Percentiles rank a stretch among this genome's conserved stretches.
phyloP scores from a whole-genome alignment of 306 rosid species.

The Aeschynomene evenia region DNA sequence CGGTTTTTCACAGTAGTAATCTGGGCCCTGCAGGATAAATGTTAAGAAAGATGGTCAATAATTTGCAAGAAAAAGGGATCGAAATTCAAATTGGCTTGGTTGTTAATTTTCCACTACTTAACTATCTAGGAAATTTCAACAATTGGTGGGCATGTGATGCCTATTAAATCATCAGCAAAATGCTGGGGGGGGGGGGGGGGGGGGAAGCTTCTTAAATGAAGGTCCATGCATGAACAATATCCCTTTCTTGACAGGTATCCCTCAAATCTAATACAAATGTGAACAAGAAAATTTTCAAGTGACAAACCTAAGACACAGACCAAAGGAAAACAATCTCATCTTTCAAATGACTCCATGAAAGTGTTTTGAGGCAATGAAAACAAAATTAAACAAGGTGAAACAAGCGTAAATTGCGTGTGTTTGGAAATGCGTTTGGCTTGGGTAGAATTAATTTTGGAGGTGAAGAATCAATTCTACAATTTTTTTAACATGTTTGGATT shows the following conservation, averaged over 20 bases:
- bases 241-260: conserved; percentile 24
- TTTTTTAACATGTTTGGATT: too few species aligned
- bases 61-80: neutral
- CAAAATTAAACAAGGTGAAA: conserved; percentile 5
- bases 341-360: conserved; percentile 21
- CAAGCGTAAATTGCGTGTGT: too few species aligned
- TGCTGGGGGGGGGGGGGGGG: neutral
- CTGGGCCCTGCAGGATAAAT: conserved; percentile 36
- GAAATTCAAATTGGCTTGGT: conserved; percentile 12
- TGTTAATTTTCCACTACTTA: conserved; percentile 1
- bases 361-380: conserved; percentile 1
- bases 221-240: neutral
- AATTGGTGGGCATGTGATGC: neutral
- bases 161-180: neutral
- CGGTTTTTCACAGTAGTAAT: conserved; percentile 37
- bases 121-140: neutral
- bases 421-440: too few species aligned
- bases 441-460: too few species aligned
- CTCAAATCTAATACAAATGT: conserved; percentile 7
- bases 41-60: conserved; percentile 5
- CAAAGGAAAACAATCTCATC: neutral
- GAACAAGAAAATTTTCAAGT: neutral
- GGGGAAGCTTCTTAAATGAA: conserved; percentile 8
- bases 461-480: too few species aligned
- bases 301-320: neutral